Evolutionary conservation across 495 filamentous ascomycete species (phyloP).

Genomic region (Sordaria brevicollis): DNA sequence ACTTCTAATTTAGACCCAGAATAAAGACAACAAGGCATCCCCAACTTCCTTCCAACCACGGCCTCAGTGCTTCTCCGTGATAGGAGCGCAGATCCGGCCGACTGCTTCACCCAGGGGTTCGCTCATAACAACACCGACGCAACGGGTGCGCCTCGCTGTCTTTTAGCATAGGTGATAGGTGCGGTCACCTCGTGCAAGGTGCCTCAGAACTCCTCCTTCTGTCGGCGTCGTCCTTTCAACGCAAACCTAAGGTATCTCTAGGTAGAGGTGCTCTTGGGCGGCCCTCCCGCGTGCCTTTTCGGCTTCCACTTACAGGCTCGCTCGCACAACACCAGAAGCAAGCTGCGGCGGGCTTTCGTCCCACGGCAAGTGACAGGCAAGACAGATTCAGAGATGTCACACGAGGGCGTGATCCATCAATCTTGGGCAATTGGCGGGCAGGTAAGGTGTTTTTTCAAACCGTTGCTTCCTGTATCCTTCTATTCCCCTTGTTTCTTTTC

Average conservation of each 20-base stretch:
- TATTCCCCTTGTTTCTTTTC: neutral
- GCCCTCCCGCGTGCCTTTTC: neutral
- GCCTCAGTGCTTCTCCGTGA: neutral
- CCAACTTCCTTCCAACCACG: neutral
- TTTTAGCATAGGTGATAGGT: neutral
- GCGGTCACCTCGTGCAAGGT: neutral
- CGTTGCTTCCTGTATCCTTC: neutral
- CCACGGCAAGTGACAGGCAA: slow-evolving; percentile 21
- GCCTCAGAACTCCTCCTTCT: neutral
- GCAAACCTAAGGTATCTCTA: too few relatives aligned
- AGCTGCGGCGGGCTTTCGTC: slow-evolving; percentile 8
- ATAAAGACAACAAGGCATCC: neutral
- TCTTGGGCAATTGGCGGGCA: slow-evolving; percentile 8
- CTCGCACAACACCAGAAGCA: neutral
- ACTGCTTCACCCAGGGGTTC: neutral
- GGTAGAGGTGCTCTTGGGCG: too few relatives aligned
- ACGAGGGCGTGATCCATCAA: slow-evolving; percentile 7
- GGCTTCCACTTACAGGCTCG: neutral
- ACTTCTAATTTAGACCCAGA: neutral
- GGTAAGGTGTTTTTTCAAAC: neutral
- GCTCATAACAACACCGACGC: neutral
- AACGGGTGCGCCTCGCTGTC: neutral
- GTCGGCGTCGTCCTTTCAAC: neutral
- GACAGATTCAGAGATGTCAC: slow-evolving; percentile 3
- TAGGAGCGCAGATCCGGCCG: neutral